Base-by-base conservation (phyloP, 352 stramenopile species). In the Phytophthora fragariaefolia region DNA sequence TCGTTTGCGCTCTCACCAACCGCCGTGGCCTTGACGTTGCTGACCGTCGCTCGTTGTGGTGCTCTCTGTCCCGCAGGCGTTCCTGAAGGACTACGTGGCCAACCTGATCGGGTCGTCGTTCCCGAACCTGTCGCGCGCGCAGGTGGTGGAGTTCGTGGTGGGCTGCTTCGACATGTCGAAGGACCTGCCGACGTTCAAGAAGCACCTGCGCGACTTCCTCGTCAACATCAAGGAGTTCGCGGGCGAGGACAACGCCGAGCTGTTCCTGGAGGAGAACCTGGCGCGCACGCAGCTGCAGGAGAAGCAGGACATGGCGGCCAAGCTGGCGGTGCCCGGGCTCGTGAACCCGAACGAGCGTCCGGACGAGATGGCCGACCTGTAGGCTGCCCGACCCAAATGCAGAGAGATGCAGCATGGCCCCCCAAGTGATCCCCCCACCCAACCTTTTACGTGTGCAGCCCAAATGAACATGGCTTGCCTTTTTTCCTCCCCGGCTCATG, bases 171-270 rank as follows among this genome's bases (percentile, higher is more conserved):
- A 99, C 75, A 84, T 98, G 58, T 95, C 94, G 24, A 99, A 99
- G 85, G 97, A 99, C 70, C 79, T 99, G 46, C 80, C 88, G 47
- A 93, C 94, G 42, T 99, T 99, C 83, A 99, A 99, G 85, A 98
- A 97, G 60, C 97, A 99, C 76, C 73, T 99, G 66, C 92, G 98
- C 65, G 98, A 99, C 76, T 99, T 99, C 83, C 89, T 99, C 26
- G 98, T 99, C 55, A 96, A 98, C 66, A 85, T 99, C 55, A 99
- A 94, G 73, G 97, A 99, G 75, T 99, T 99, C 77, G 97, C 87
- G 7, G 84, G 87, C 4, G 97, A 99, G 83, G 97, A 99, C 78
- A 99, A 99, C 74, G 92, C 89, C 36, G 96, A 98, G 47, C 79
- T 99, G 53, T 99, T 97, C 77, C 75, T 96, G 43, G 97, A 99